Conservation (phyloP, 768 basidiomycete species). For the Pleurotus giganteus region DNA sequence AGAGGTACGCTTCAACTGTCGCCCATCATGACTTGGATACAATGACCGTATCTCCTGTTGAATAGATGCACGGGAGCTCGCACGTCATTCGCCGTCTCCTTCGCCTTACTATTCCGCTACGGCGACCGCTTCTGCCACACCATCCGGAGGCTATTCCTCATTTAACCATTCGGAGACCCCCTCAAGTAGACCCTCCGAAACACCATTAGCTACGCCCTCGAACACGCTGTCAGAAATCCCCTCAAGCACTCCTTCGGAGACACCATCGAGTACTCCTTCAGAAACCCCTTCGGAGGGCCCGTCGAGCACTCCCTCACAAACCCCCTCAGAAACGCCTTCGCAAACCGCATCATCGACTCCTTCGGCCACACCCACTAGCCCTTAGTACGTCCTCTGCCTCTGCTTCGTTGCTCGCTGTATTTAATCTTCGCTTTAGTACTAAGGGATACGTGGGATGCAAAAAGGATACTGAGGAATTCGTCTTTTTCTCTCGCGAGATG, state of each 20-base stretch:
- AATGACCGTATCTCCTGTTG: background rate
- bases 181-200: too few relatives aligned
- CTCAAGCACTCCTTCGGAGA: too few relatives aligned
- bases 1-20: background rate
- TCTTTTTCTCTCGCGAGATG: background rate
- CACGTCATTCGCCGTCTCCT: background rate
- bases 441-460: background rate
- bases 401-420: too few relatives aligned
- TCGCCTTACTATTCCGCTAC: background rate
- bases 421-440: background rate
- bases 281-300: too few relatives aligned
- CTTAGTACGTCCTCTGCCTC: background rate
- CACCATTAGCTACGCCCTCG: too few relatives aligned
- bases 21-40: background rate
- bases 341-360: background rate
- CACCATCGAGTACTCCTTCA: background rate
- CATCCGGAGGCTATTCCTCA: too few relatives aligned
- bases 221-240: too few relatives aligned
- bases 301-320: background rate
- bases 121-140: background rate
- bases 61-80: background rate
- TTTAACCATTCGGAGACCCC: too few relatives aligned
- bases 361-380: background rate
- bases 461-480: background rate
- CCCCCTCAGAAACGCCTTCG: background rate